phyloP scores from a whole-genome alignment of 139 green algal species.

The Medakamo hakoo region DNA sequence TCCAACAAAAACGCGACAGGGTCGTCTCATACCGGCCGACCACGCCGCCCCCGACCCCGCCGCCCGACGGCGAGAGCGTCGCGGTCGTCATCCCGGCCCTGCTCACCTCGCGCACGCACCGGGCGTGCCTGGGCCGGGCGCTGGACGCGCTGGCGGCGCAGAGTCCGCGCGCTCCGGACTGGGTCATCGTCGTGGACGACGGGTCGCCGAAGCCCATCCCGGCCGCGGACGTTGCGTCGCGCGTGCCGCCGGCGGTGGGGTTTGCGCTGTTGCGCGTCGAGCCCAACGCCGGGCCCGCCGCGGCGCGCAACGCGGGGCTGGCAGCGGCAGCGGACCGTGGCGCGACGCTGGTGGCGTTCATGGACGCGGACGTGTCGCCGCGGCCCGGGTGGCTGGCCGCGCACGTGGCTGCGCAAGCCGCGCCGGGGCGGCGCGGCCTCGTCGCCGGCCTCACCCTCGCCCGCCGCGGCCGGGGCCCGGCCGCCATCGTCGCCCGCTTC shows the following conservation, averaged over 20 bases:
- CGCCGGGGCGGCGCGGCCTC: conserved; percentile 2
- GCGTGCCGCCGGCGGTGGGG: neutral
- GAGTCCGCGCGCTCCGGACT: neutral
- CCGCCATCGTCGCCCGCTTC: conserved; percentile 1
- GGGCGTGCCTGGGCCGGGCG: neutral
- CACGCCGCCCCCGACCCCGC: no score
- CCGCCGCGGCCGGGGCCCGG: neutral
- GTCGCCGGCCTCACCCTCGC: conserved; percentile 4
- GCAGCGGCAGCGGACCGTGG: neutral
- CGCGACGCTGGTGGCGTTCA: conserved; percentile 6
- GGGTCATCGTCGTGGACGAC: neutral
- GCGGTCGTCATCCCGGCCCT: neutral
- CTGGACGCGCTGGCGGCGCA: neutral
- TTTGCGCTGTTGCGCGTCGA: conserved; percentile 1
- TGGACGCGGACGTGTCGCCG: conserved; percentile 11
- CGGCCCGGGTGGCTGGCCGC: conserved; percentile 5
- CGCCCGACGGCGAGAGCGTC: no score
- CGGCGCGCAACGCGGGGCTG: conserved; percentile 9
- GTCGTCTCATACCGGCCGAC: no score
- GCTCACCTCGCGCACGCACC: neutral
- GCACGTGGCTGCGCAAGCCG: conserved; percentile 6
- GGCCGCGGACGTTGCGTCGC: neutral
- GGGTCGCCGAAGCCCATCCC: neutral
- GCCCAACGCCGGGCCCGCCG: conserved; percentile 5
- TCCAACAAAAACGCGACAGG: no score